These are phyloP conservation scores for Diplodia mutila DNA, from an alignment of 2,329 filamentous ascomycete species.

Conservation along the genomic window DNA sequence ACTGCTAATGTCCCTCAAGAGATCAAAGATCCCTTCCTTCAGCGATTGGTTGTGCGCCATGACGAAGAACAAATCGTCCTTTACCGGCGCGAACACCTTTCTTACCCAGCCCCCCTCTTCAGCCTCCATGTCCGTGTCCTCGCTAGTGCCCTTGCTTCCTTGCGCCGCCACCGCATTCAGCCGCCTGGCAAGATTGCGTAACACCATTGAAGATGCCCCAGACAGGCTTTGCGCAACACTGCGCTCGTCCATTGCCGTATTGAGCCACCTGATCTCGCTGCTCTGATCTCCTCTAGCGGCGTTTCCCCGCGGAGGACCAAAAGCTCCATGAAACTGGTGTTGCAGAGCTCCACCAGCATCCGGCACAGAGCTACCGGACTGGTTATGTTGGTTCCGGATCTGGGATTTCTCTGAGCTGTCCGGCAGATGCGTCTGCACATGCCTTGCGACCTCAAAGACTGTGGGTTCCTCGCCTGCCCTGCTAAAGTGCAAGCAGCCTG, in stretches of 20 bases:
- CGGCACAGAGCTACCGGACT: slow-evolving; percentile 55
- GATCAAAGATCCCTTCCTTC: slow-evolving; percentile 42
- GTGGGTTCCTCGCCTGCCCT: slow-evolving; percentile 37
- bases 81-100: slow-evolving; percentile 67
- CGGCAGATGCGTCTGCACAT: slow-evolving; percentile 71
- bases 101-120: slow-evolving; percentile 66
- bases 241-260: slow-evolving; percentile 54
- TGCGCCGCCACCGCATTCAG: slow-evolving; percentile 35
- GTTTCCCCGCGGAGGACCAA: background rate
- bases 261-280: slow-evolving; percentile 45
- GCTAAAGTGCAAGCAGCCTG: slow-evolving; percentile 63
- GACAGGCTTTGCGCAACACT: slow-evolving; percentile 73
- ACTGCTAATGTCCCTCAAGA: slow-evolving; percentile 37
- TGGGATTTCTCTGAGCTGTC: slow-evolving; percentile 45
- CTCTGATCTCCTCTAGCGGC: slow-evolving; percentile 31
- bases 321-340: background rate
- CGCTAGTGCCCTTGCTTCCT: slow-evolving; percentile 34
- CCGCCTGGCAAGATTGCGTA: slow-evolving; percentile 72
- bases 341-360: background rate
- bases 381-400: slow-evolving; percentile 53
- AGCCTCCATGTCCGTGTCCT: slow-evolving; percentile 54
- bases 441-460: slow-evolving; percentile 59
- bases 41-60: slow-evolving; percentile 65
- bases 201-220: slow-evolving; percentile 74
- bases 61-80: slow-evolving; percentile 68